Conservation (phyloP, 108 stramenopile genomes). For the Stephanodiscus minutulus region DNA sequence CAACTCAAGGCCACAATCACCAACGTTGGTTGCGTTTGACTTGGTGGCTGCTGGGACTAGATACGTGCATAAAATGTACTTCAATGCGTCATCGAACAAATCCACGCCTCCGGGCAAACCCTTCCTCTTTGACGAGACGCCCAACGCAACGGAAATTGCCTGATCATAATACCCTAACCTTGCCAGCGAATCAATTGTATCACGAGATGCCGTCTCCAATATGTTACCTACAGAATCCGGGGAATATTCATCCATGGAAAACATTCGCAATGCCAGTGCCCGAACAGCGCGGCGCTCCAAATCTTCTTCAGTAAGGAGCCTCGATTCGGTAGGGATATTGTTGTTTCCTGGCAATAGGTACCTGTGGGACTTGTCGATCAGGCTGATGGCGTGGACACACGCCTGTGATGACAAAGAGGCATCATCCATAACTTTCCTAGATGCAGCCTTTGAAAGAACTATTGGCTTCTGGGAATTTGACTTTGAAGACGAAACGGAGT, state of each 20-base stretch:
- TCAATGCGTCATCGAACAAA: slow-evolving; percentile 61
- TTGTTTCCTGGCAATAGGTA: slow-evolving; percentile 32
- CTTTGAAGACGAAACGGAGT: slow-evolving; percentile 6
- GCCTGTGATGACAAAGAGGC: slow-evolving; percentile 59
- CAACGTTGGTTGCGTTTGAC: neutral
- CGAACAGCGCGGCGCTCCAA: slow-evolving; percentile 56
- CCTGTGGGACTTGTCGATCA: slow-evolving; percentile 43
- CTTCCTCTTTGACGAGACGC: slow-evolving; percentile 38
- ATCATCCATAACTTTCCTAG: slow-evolving; percentile 56
- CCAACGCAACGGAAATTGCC: slow-evolving; percentile 59
- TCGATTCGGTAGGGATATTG: slow-evolving; percentile 22
- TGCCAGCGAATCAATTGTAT: slow-evolving; percentile 62
- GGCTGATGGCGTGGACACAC: slow-evolving; percentile 53
- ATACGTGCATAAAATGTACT: slow-evolving; percentile 56
- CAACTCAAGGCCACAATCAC: slow-evolving; percentile 11
- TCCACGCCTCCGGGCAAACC: slow-evolving; percentile 58
- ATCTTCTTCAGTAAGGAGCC: slow-evolving; percentile 57
- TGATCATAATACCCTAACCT: slow-evolving; percentile 67
- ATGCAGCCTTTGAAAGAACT: slow-evolving; percentile 38
- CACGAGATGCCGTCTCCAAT: slow-evolving; percentile 29
- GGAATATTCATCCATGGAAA: slow-evolving; percentile 58
- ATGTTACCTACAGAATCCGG: slow-evolving; percentile 44
- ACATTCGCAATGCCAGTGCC: slow-evolving; percentile 54
- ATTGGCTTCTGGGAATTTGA: slow-evolving; percentile 13
- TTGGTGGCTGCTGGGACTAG: slow-evolving; percentile 58